These are phyloP conservation scores for Lyophyllum decastes DNA, from an alignment of 768 basidiomycete genomes.

Conservation along the genomic window DNA sequence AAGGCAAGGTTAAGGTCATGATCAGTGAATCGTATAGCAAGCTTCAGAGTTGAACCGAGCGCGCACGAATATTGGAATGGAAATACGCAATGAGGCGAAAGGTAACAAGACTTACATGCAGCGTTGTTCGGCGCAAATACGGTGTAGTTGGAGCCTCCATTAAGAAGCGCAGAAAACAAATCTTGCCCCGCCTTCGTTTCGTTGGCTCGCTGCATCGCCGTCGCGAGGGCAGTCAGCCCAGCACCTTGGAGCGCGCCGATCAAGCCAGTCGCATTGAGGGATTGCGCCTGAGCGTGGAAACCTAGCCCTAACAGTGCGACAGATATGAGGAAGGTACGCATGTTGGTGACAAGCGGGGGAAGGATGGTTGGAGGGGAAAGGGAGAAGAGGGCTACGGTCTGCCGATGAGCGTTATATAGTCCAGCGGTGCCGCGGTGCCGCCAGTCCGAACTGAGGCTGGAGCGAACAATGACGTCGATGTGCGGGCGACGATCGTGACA, in stretches of 20 bases:
- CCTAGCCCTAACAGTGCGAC: conserved; percentile 3
- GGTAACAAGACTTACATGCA: conserved; percentile 17
- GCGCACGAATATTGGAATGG: background rate
- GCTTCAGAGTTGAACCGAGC: background rate
- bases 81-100: background rate
- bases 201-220: conserved; percentile 4
- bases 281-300: conserved; percentile 12
- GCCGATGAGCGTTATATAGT: conserved; percentile 8
- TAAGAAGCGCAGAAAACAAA: conserved; percentile 9
- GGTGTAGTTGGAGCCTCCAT: conserved; percentile 14
- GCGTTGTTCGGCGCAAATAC: conserved; percentile 22
- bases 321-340: conserved; percentile 2
- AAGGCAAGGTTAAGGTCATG: background rate
- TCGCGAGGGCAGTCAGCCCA: conserved; percentile 13
- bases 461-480: conserved; percentile 12
- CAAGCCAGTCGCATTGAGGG: conserved; percentile 9
- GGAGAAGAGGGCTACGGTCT: background rate
- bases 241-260: conserved; percentile 11
- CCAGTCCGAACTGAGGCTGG: background rate
- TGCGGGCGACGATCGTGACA: background rate
- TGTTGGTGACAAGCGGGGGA: background rate
- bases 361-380: background rate
- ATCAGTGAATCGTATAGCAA: background rate
- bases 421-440: background rate
- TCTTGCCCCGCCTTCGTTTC: conserved; percentile 12